Base-by-base conservation (phyloP, 2,329 filamentous ascomycete species). In the Huntiella savannae region DNA sequence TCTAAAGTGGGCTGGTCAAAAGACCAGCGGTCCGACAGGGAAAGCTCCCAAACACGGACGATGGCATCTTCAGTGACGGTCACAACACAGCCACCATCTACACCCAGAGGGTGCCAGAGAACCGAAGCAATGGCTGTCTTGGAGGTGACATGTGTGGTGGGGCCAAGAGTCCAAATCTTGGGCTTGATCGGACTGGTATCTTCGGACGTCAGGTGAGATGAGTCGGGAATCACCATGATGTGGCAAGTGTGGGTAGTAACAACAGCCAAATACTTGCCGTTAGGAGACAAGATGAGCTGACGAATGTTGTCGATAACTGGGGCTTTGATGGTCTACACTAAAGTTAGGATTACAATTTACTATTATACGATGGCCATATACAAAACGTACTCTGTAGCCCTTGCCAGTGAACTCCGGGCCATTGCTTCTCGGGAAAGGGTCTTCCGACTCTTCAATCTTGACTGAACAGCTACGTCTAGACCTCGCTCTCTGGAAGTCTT, bases 61-160 rank as follows among this genome's bases (percentile, higher is more conserved):
- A 87, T 78, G 5, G 87, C 85, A 59, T 95, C 86, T 45, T 77
- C 75, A 1, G 91, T 94, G 37, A 95, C 73, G 0, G 91, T 96
- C 15, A 96, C 80, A 32, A 98, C 64, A 46, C 83, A 86, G 16
- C 77, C 77, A 32, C 82, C 82, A 51, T 81, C 75, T 8, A 88
- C 77, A 1, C 87, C 87, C 1, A 96, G 67, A 1, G 91, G 91
- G 62, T 98, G 91, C 88, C 91, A 98, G 49, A 95, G 56, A 3
- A 79, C 82, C 1, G 85, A 84, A 16, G 79, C 77, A 48, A 98
- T 70, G 1, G 83, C 75, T 5, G 85, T 75, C 53, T 86, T 79
- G 40, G 88, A 84, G 43, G 87, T 79, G 42, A 95, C 85, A 61
- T 96, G 88, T 3, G 82, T 86, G 2, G 85, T 92, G 28, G 87